Percentiles rank a stretch among this genome's conserved stretches.
Conservation (phyloP, 306 rosid species). For the Pterocarpus macrocarpus region DNA sequence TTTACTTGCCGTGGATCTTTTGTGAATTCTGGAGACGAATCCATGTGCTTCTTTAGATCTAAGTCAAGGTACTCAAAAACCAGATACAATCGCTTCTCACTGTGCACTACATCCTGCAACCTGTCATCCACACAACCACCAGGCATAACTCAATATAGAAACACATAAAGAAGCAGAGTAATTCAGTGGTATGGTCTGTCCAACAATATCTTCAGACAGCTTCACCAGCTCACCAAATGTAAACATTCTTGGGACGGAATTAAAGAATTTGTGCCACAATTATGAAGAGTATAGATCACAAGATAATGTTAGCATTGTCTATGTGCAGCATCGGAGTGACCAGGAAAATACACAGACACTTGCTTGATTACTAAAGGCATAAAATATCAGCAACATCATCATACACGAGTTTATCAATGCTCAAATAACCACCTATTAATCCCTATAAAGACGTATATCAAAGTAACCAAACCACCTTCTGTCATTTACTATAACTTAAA, state of each 20-base stretch:
- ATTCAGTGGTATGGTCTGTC: constrained; percentile 18
- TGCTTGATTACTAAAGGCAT: constrained; percentile 23
- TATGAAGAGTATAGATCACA: constrained; percentile 15
- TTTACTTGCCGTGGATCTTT: constrained; percentile 86
- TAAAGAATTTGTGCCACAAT: constrained; percentile 16
- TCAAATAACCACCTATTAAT: constrained; percentile 14
- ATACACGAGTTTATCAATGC: constrained; percentile 1
- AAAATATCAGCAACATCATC: constrained; percentile 39
- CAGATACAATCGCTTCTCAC: constrained; percentile 92
- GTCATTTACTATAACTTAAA: not conserved
- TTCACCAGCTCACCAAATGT: constrained; percentile 7
- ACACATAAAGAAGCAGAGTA: constrained; percentile 33
- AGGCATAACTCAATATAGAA: constrained; percentile 28
- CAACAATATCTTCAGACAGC: constrained; percentile 35
- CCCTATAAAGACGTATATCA: constrained; percentile 5
- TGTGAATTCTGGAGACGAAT: constrained; percentile 90
- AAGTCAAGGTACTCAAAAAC: constrained; percentile 97
- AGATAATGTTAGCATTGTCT: not conserved
- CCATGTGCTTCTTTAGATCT: constrained; percentile 99
- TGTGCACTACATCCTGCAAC: constrained; percentile 95
- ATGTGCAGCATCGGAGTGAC: not conserved
- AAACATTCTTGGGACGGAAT: not conserved
- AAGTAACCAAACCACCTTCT: constrained; percentile 24
- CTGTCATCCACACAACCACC: constrained; percentile 56
- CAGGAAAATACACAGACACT: constrained; percentile 12